phyloP scores from a whole-genome alignment of 306 rosid species.

The Castanea sativa region DNA sequence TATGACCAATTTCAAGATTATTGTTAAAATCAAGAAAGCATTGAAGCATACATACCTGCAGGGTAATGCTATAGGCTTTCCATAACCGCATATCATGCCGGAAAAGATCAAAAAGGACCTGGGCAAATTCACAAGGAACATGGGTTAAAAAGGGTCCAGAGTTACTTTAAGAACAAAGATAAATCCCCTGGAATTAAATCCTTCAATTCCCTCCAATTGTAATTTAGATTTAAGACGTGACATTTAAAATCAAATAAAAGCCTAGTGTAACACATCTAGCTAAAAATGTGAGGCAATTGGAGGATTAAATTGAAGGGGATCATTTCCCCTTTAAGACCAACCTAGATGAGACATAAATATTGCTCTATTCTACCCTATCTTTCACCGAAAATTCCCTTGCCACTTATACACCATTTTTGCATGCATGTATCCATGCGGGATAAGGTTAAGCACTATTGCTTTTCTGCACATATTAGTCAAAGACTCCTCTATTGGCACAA shows the following conservation, averaged over 20 bases:
- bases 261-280: too few relatives aligned
- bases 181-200: too few relatives aligned
- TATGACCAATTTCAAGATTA: slow-evolving; percentile 1
- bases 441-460: neutral
- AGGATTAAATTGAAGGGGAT: too few relatives aligned
- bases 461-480: neutral
- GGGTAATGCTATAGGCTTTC: slow-evolving; percentile 75
- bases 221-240: too few relatives aligned
- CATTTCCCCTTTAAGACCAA: neutral
- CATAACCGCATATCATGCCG: slow-evolving; percentile 72
- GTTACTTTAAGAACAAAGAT: neutral
- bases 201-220: too few relatives aligned
- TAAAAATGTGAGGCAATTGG: too few relatives aligned
- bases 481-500: neutral
- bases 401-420: neutral
- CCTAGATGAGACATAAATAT: neutral
- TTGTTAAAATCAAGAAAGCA: slow-evolving; percentile 2
- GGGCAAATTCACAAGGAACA: slow-evolving; percentile 19
- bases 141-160: slow-evolving; percentile 11
- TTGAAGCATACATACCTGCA: slow-evolving; percentile 56
- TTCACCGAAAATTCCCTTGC: neutral
- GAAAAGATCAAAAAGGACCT: slow-evolving; percentile 92
- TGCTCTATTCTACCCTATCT: neutral
- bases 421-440: neutral
- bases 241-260: too few relatives aligned